These are phyloP conservation scores for Diaporthe batatas DNA, from an alignment of 2,329 filamentous ascomycete genomes.

Conservation along the genomic window DNA sequence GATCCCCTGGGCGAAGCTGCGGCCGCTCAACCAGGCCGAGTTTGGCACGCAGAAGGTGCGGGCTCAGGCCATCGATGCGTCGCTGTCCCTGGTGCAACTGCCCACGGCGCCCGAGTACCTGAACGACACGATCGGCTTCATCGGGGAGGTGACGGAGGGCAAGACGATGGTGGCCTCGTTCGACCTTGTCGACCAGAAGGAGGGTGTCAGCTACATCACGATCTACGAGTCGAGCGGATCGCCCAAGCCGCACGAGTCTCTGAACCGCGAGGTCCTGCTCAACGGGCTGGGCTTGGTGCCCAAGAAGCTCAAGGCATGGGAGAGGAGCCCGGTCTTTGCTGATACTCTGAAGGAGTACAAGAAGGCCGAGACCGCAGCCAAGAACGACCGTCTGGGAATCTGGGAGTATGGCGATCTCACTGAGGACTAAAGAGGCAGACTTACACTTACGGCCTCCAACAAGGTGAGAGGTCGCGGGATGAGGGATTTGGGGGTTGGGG, in stretches of 20 bases:
- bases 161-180: slow-evolving; percentile 90
- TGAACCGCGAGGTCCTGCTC: slow-evolving; percentile 89
- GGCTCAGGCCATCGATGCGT: slow-evolving; percentile 87
- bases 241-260: slow-evolving; percentile 75
- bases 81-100: slow-evolving; percentile 89
- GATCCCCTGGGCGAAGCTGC: slow-evolving; percentile 85
- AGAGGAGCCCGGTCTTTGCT: slow-evolving; percentile 77
- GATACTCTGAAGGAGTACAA: slow-evolving; percentile 79
- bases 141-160: slow-evolving; percentile 80
- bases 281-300: slow-evolving; percentile 93
- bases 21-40: slow-evolving; percentile 81
- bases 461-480: neutral
- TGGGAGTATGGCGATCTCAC: slow-evolving; percentile 99
- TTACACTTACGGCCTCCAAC: no score
- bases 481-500: neutral
- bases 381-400: slow-evolving; percentile 84
- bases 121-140: slow-evolving; percentile 80
- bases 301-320: slow-evolving; percentile 91
- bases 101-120: slow-evolving; percentile 87
- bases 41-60: slow-evolving; percentile 87
- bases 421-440: slow-evolving; percentile 75
- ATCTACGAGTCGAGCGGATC: slow-evolving; percentile 82
- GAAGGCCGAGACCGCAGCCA: slow-evolving; percentile 82
- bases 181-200: slow-evolving; percentile 83
- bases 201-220: slow-evolving; percentile 87